Evolutionary conservation across 2,329 filamentous ascomycete genomes (phyloP).

Genomic region (Cladophialophora psammophila): DNA sequence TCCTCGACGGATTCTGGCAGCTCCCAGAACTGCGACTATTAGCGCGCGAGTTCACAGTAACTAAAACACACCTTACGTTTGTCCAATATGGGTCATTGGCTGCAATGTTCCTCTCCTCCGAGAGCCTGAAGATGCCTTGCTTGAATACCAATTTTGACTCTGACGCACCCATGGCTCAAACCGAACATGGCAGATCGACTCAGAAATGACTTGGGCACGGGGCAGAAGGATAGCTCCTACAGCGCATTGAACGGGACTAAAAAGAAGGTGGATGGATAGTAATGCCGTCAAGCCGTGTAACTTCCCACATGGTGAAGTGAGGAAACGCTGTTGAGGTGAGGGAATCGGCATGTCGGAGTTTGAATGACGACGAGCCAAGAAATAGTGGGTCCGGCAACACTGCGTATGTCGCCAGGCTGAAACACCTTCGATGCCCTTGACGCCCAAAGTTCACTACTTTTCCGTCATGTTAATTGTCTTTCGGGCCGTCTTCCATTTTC

Average conservation of each 20-base stretch:
- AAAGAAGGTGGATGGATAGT: neutral
- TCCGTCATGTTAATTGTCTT: neutral
- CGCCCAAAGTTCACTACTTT: neutral
- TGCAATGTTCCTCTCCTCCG: slow-evolving; percentile 87
- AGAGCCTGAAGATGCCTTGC: slow-evolving; percentile 94
- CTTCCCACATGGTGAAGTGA: slow-evolving; percentile 5
- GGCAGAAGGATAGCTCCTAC: neutral
- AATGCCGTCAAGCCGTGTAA: neutral
- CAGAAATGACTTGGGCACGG: neutral
- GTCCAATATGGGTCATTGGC: slow-evolving; percentile 93
- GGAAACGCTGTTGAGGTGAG: neutral
- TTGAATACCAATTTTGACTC: slow-evolving; percentile 99
- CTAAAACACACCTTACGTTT: slow-evolving; percentile 66
- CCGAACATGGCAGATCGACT: slow-evolving; percentile 27
- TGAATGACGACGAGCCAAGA: slow-evolving; percentile 14
- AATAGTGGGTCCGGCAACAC: neutral
- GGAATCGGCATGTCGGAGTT: slow-evolving; percentile 5
- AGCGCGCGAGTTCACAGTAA: slow-evolving; percentile 33
- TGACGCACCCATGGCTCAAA: slow-evolving; percentile 84
- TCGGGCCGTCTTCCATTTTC: slow-evolving; percentile 7
- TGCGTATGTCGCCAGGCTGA: neutral
- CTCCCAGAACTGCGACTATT: slow-evolving; percentile 81
- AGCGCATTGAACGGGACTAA: neutral
- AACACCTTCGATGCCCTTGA: neutral
- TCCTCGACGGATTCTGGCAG: slow-evolving; percentile 95